Evolutionary conservation across 768 basidiomycete genomes (phyloP).

Genomic region (Erythrobasidium yunnanense): DNA sequence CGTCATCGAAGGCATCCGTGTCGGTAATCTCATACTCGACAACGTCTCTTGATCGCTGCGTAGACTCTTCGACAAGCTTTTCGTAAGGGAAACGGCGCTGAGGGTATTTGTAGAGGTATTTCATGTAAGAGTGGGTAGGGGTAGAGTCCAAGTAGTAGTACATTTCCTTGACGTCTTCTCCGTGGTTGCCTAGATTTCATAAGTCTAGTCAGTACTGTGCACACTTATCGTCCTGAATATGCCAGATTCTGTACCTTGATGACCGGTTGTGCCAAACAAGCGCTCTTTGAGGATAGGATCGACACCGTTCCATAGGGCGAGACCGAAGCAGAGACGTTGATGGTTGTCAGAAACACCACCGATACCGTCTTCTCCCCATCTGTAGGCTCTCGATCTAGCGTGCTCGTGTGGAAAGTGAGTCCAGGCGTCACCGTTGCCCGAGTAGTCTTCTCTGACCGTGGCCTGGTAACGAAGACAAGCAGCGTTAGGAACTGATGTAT

Average conservation of each 20-base stretch:
- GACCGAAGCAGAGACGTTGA: conserved; percentile 76
- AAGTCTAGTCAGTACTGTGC: conserved; percentile 19
- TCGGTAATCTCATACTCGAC: conserved; percentile 88
- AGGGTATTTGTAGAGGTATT: conserved; percentile 97
- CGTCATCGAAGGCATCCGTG: conserved; percentile 78
- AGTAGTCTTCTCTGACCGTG: conserved; percentile 97
- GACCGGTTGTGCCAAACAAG: conserved; percentile 87
- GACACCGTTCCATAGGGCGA: conserved; percentile 87
- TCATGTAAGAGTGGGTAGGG: conserved; percentile 99
- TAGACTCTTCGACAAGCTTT: conserved; percentile 74
- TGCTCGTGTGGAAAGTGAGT: conserved; percentile 89
- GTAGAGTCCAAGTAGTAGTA: conserved; percentile 99
- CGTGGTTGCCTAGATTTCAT: conserved; percentile 65
- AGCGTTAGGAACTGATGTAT: conserved; percentile 24
- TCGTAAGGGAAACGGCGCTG: conserved; percentile 88
- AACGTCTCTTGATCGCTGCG: conserved; percentile 69
- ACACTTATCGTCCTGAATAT: conserved; percentile 20
- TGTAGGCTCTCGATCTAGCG: conserved; percentile 81
- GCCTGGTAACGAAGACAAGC: conserved; percentile 50
- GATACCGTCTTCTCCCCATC: conserved; percentile 98
- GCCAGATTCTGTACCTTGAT: conserved; percentile 60
- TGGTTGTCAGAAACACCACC: conserved; percentile 97
- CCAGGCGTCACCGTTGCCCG: conserved; percentile 75
- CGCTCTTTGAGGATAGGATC: conserved; percentile 95
- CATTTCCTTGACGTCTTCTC: conserved; percentile 96